Evolutionary conservation across 2,329 filamentous ascomycete genomes (phyloP), one percentile per base, ranked within the genome.

Genomic region (Xylariaceae sp.): DNA sequence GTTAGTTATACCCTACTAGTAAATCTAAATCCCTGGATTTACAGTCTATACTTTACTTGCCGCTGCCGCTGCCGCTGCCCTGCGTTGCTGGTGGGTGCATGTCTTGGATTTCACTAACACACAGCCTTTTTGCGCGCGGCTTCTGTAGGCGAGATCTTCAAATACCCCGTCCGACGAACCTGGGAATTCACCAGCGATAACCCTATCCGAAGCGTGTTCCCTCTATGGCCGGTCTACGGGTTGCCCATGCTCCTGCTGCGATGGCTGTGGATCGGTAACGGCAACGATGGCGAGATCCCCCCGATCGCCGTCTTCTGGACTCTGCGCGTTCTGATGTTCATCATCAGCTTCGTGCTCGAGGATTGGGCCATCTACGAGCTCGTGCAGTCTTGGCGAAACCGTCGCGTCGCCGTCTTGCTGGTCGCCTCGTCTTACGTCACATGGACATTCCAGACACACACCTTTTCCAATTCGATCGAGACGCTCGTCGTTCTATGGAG

Each of bases 371-470:
- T 99, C 55, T 85, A 96, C 75, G 94, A 99, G 71, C 79, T 97
- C 60, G 85, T 96, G 53, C 84, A 85, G 58, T 87, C 87, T 40
- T 84, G 84, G 59, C 85, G 85, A 57, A 78, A 83, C 65, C 85
- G 90, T 60, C 83, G 83, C 63, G 76, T 87, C 53, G 89, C 91
- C 7, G 82, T 95, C 44, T 77, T 95, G 45, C 79, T 99, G 54
- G 88, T 96, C 57, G 91, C 92, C 45, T 97, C 92, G 31, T 96
- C 91, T 30, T 99, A 97, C 73, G 92, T 96, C 64, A 99, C 94
- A 47, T 99, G 94, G 92, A 96, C 92, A 44, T 96, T 92, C 74
- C 94, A 99, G 73, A 94, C 90, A 19, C 94, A 99, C 73, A 97
- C 94, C 9, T 97, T 99, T 71, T 97, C 92, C 60, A 99, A 99